These are phyloP conservation scores for Sclerotiophoma versabilis DNA, from an alignment of 2,329 filamentous ascomycete species.

Conservation along the genomic window DNA sequence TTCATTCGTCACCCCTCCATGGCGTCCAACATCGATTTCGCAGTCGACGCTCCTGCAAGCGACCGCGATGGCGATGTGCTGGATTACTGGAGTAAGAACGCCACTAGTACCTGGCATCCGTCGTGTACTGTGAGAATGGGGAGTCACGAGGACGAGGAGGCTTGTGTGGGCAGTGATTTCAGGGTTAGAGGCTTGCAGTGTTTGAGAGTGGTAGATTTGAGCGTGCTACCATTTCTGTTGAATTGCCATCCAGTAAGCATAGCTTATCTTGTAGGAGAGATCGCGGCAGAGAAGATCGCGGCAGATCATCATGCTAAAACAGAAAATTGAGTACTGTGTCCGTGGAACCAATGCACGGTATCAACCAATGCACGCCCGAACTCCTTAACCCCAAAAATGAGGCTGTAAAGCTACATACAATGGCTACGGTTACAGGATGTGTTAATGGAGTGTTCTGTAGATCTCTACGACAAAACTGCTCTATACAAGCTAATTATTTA, in stretches of 20 bases:
- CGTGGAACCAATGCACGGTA: too few species aligned
- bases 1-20: not conserved
- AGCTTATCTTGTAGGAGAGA: constrained; percentile 49
- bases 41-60: not conserved
- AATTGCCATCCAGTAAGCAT: constrained; percentile 60
- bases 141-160: constrained; percentile 55
- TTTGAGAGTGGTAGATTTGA: constrained; percentile 53
- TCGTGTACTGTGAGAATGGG: not conserved
- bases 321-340: too few species aligned
- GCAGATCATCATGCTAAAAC: not conserved
- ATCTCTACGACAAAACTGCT: too few species aligned
- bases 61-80: not conserved
- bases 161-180: constrained; percentile 53
- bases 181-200: constrained; percentile 55
- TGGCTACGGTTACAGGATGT: too few species aligned
- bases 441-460: too few species aligned
- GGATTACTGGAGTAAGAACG: not conserved
- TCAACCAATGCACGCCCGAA: too few species aligned
- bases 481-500: too few species aligned
- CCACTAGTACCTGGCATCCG: not conserved
- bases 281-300: constrained; percentile 13
- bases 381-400: too few species aligned
- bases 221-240: constrained; percentile 42
- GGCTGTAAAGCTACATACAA: too few species aligned
- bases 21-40: not conserved